Evolutionary conservation across 805 yeast species (phyloP).

Genomic region (Suhomyces tanzawaensis): DNA sequence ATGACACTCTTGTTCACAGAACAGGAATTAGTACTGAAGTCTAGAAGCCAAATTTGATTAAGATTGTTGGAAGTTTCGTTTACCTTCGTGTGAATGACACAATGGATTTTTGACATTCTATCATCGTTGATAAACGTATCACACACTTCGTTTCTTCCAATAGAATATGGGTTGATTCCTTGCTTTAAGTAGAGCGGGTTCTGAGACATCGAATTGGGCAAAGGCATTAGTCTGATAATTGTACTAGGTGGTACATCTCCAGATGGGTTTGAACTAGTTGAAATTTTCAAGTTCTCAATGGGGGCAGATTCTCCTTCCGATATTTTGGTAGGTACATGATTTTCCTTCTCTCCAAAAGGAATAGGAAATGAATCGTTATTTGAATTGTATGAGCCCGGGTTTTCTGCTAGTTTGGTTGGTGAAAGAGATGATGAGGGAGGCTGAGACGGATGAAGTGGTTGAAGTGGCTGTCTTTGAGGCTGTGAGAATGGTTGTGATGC

Average conservation of each 20-base stretch:
- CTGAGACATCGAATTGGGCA: conserved; percentile 39
- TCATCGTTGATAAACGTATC: conserved; percentile 65
- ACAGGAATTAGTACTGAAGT: conserved; percentile 78
- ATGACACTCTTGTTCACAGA: conserved; percentile 58
- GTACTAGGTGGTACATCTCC: conserved; percentile 50
- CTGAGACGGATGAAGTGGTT: neutral
- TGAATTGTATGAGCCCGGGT: no score
- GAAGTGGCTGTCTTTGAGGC: neutral
- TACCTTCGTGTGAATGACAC: conserved; percentile 61
- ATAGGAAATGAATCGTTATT: no score
- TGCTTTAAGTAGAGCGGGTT: conserved; percentile 60
- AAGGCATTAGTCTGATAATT: conserved; percentile 44
- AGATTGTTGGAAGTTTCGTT: conserved; percentile 45
- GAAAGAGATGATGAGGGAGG: neutral
- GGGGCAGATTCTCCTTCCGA: neutral
- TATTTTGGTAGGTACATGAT: neutral
- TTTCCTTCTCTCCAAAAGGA: neutral
- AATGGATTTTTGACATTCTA: conserved; percentile 82
- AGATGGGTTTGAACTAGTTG: neutral
- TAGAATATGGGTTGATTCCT: conserved; percentile 60
- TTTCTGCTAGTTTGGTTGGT: no score
- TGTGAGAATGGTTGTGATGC: neutral
- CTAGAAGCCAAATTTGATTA: conserved; percentile 68
- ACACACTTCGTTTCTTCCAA: conserved; percentile 71
- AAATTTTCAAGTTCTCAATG: neutral